phyloP scores from a whole-genome alignment of 2,329 filamentous ascomycete genomes.

The Phialophora chinensis region DNA sequence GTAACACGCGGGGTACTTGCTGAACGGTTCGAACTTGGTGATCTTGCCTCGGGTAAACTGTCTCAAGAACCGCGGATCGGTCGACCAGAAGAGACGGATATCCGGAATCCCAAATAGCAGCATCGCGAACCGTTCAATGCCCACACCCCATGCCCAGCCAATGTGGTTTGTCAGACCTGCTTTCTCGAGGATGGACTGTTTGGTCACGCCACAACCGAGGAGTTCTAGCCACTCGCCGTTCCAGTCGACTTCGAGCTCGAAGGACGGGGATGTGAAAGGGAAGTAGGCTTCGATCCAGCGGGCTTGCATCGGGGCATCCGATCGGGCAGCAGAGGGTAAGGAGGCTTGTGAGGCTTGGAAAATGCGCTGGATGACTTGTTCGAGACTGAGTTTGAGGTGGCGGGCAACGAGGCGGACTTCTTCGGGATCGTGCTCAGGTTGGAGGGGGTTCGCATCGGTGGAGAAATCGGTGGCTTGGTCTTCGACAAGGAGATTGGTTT shows the following conservation, averaged over 20 bases:
- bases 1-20: conserved; percentile 84
- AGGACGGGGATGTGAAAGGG: conserved; percentile 93
- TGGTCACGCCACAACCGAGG: conserved; percentile 87
- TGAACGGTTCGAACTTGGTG: conserved; percentile 80
- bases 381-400: conserved; percentile 87
- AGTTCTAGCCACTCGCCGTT: conserved; percentile 95
- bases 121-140: conserved; percentile 96
- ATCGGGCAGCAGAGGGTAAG: conserved; percentile 39
- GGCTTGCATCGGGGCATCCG: conserved; percentile 76
- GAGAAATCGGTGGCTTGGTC: conserved; percentile 61
- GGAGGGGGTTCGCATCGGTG: conserved; percentile 79
- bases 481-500: conserved; percentile 25
- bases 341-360: conserved; percentile 75
- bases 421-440: conserved; percentile 71
- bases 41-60: conserved; percentile 71
- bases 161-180: conserved; percentile 76
- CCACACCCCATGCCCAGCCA: conserved; percentile 95
- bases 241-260: conserved; percentile 96
- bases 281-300: conserved; percentile 98
- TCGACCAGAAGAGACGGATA: conserved; percentile 95
- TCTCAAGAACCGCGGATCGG: conserved; percentile 79
- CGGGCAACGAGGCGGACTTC: conserved; percentile 82
- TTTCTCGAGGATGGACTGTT: conserved; percentile 79
- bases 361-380: conserved; percentile 87
- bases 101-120: conserved; percentile 94